phyloP scores from a whole-genome alignment of 495 filamentous ascomycete genomes.

The Penicillium alfredii region DNA sequence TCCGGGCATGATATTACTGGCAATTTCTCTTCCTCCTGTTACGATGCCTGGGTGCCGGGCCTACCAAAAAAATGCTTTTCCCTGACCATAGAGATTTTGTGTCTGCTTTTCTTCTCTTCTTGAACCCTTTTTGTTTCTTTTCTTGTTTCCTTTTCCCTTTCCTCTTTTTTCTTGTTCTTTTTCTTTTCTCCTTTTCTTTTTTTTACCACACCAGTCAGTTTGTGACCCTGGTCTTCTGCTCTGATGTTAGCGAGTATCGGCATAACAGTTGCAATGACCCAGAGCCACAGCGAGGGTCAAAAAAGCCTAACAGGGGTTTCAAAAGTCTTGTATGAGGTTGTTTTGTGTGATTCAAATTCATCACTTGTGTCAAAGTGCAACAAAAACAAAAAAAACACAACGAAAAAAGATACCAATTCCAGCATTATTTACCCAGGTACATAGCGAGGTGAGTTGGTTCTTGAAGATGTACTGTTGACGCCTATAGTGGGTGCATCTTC shows the following conservation, averaged over 20 bases:
- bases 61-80: constrained; percentile 24
- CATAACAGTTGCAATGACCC: constrained; percentile 8
- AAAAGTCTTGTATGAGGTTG: constrained; percentile 17
- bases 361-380: constrained; percentile 6
- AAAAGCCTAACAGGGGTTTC: constrained; percentile 11
- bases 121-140: neutral
- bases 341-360: constrained; percentile 1
- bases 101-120: constrained; percentile 10
- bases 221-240: constrained; percentile 8
- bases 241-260: constrained; percentile 18
- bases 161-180: constrained; percentile 9
- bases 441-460: too few relatives aligned
- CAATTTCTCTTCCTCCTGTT: constrained; percentile 24
- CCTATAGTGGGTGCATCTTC: too few relatives aligned
- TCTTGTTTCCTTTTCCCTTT: constrained; percentile 7
- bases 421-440: too few relatives aligned
- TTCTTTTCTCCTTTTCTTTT: too few relatives aligned
- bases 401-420: constrained; percentile 11
- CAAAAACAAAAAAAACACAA: constrained; percentile 14
- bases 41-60: constrained; percentile 32
- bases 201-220: too few relatives aligned
- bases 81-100: constrained; percentile 36
- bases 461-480: too few relatives aligned
- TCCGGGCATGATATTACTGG: constrained; percentile 37
- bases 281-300: constrained; percentile 14